These are phyloP conservation scores for Zygosaccharomyces gambellarensis DNA, from an alignment of 805 yeast genomes.

Conservation along the genomic window DNA sequence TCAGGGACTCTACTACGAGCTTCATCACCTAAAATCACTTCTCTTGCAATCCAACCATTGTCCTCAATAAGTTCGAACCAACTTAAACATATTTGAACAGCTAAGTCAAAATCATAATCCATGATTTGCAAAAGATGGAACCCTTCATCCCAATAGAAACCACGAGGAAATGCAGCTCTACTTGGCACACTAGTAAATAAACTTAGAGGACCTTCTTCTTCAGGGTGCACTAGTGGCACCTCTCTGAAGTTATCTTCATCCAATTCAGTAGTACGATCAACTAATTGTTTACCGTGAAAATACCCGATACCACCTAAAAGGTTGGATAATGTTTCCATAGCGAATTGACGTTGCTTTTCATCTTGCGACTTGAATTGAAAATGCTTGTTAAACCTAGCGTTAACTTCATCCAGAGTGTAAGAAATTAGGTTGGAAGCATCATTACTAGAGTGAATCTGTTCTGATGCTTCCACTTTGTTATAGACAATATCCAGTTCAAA, in stretches of 20 bases:
- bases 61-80: slow-evolving; percentile 82
- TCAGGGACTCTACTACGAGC: slow-evolving; percentile 82
- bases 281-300: slow-evolving; percentile 75
- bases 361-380: slow-evolving; percentile 41
- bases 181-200: slow-evolving; percentile 85
- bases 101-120: slow-evolving; percentile 78
- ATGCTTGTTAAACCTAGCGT: slow-evolving; percentile 44
- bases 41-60: slow-evolving; percentile 96
- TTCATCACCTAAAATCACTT: slow-evolving; percentile 88
- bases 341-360: slow-evolving; percentile 49
- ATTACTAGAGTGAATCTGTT: slow-evolving; percentile 33
- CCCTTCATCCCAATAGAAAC: slow-evolving; percentile 98
- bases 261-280: slow-evolving; percentile 64
- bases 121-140: slow-evolving; percentile 81
- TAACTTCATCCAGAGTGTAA: slow-evolving; percentile 30
- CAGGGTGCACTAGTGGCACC: slow-evolving; percentile 44
- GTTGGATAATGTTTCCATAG: slow-evolving; percentile 74
- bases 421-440: slow-evolving; percentile 23
- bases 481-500: slow-evolving; percentile 72
- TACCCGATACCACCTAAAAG: slow-evolving; percentile 87
- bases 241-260: slow-evolving; percentile 67
- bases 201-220: slow-evolving; percentile 70
- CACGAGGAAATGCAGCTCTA: slow-evolving; percentile 91
- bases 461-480: slow-evolving; percentile 42
- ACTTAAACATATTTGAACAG: slow-evolving; percentile 70